Base-by-base conservation (phyloP, 1,139 yeast genomes). In the Waltiozyma sp. region DNA sequence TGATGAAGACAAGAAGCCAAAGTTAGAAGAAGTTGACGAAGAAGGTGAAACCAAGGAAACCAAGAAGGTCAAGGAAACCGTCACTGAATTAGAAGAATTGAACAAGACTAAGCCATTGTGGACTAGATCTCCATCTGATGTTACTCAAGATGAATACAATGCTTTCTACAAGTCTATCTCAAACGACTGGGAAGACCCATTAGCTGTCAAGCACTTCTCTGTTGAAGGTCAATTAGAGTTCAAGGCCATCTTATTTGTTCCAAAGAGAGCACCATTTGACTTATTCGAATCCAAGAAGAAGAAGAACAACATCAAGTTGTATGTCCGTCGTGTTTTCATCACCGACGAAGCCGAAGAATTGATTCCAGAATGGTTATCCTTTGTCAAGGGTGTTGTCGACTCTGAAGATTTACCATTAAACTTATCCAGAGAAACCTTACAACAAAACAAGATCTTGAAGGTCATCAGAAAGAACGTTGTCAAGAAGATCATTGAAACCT, bases 141-240 rank as follows among this genome's bases (percentile, higher is more conserved):
- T 93, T 58, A 79, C 96, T 56, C 93, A 88, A 75, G 98, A 93
- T 56, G 99, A 93, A 73, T 93, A 93, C 78, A 91, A 93, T 64
- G 94, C 97, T 51, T 93, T 93, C 85, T 93, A 93, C 85, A 93
- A 93, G 77, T 87, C 97, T 43, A 91, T 93, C 63, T 89, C 98
- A 47, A 93, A 93, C 72, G 99, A 93, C 71, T 93, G 98, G 98
- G 98, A 91, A 75, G 98, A 91, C 68, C 99, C 96, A 72, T 80
- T 91, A 67, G 97, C 97, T 56, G 97, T 91, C 59, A 93, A 93
- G 80, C 99, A 93, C 75, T 93, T 93, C 76, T 87, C 96, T 45
- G 99, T 93, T 65, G 99, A 93, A 75, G 99, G 99, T 79, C 98
- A 93, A 76, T 81, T 93, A 63, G 99, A 93, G 75, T 93, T 93